A percentile compares a stretch with the other conserved stretches of the same genome.
These are phyloP conservation scores for Paxillus rubicundulus DNA, from an alignment of 768 basidiomycete genomes.

Conservation along the genomic window DNA sequence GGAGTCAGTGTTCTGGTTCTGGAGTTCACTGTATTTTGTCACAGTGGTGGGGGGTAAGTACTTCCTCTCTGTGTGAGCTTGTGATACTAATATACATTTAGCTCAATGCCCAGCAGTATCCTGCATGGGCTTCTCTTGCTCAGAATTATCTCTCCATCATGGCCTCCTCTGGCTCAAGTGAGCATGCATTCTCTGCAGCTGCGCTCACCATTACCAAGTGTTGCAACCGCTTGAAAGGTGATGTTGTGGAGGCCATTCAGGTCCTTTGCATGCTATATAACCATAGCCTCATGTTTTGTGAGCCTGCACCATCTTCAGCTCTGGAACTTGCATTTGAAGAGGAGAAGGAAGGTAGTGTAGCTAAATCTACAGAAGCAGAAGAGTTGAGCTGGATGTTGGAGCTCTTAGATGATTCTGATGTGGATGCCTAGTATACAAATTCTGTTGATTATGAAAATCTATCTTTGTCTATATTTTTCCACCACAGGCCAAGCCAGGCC, in stretches of 20 bases:
- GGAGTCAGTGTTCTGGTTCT: too few relatives aligned
- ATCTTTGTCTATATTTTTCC: too few relatives aligned
- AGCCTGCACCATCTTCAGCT: neutral
- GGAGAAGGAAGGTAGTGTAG: neutral
- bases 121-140: too few relatives aligned
- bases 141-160: too few relatives aligned
- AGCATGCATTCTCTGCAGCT: conserved; percentile 39
- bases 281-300: too few relatives aligned
- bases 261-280: conserved; percentile 26
- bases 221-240: conserved; percentile 32
- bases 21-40: too few relatives aligned
- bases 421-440: neutral
- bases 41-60: too few relatives aligned
- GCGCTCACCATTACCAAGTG: conserved; percentile 39
- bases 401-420: neutral
- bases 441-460: too few relatives aligned
- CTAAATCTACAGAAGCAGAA: too few relatives aligned
- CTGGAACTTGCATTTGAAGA: neutral
- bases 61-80: too few relatives aligned
- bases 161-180: conserved; percentile 1
- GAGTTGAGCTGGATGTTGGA: too few relatives aligned
- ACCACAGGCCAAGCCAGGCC: too few relatives aligned
- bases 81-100: neutral
- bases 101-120: conserved; percentile 3
- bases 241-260: conserved; percentile 36